A percentile compares a stretch with the other conserved stretches of the same genome.
Evolutionary conservation across 169 alveolate genomes (phyloP).

Genomic region (Plasmodium coatneyi): DNA sequence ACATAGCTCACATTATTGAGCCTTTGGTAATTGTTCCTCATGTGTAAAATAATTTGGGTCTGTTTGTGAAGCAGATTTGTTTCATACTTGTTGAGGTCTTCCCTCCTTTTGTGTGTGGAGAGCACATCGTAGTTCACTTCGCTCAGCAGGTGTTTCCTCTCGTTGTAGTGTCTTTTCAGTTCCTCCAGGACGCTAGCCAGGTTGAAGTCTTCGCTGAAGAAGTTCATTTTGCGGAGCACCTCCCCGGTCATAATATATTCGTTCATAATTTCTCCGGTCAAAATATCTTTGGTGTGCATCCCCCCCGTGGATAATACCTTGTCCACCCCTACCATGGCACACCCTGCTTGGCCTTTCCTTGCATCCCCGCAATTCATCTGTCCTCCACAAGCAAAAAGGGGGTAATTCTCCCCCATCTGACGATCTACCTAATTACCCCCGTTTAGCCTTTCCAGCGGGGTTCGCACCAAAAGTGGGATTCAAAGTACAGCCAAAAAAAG

Average conservation of each 20-base stretch:
- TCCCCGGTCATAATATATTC: no score
- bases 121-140: slow-evolving; percentile 16
- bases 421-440: neutral
- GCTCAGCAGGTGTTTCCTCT: slow-evolving; percentile 27
- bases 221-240: slow-evolving; percentile 23
- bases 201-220: slow-evolving; percentile 39
- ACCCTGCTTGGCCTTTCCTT: neutral
- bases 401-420: neutral
- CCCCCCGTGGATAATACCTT: neutral
- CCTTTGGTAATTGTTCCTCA: slow-evolving; percentile 19
- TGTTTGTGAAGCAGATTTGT: slow-evolving; percentile 24
- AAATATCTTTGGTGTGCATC: neutral
- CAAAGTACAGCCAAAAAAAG: neutral
- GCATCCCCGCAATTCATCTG: neutral
- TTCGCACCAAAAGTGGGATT: neutral
- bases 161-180: slow-evolving; percentile 2
- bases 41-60: slow-evolving; percentile 12
- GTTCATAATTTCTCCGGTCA: no score
- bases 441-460: neutral
- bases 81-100: slow-evolving; percentile 18
- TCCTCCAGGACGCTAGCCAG: slow-evolving; percentile 24
- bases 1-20: slow-evolving; percentile 38
- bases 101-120: slow-evolving; percentile 6
- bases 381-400: neutral
- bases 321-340: neutral